Evolutionary conservation across 768 basidiomycete genomes (phyloP).

Genomic region (Tulasnella sp.): DNA sequence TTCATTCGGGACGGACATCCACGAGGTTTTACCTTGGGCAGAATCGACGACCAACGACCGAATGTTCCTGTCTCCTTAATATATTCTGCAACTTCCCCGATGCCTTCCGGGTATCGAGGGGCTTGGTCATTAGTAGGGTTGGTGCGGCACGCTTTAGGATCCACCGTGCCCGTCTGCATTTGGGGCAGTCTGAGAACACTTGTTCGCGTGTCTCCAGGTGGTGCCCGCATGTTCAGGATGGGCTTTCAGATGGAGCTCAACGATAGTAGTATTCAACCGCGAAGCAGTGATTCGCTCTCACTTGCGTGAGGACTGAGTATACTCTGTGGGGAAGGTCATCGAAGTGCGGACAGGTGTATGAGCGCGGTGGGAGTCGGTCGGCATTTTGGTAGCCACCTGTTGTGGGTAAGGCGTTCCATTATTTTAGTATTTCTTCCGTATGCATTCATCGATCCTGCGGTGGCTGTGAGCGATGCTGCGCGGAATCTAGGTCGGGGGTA

Average conservation of each 20-base stretch:
- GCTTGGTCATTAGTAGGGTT: too few relatives aligned
- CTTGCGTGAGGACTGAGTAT: conserved; percentile 1
- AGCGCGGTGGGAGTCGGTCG: neutral
- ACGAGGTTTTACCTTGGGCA: too few relatives aligned
- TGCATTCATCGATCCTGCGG: neutral
- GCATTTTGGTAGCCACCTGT: neutral
- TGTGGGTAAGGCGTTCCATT: neutral
- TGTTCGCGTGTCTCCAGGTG: neutral
- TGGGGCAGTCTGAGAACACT: neutral
- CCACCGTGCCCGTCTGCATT: neutral
- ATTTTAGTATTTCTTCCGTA: neutral
- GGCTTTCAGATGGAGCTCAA: neutral
- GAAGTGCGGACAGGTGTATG: neutral
- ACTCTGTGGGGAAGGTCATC: neutral
- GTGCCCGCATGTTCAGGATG: neutral
- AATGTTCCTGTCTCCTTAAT: too few relatives aligned
- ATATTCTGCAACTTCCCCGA: too few relatives aligned
- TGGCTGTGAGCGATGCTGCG: neutral
- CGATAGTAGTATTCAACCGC: neutral
- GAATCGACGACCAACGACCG: too few relatives aligned
- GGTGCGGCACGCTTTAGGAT: neutral
- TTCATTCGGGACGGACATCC: too few relatives aligned
- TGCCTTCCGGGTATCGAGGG: too few relatives aligned
- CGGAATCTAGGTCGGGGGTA: neutral
- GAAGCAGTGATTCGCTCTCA: neutral